Evolutionary conservation across 116 monocot species (phyloP).

Genomic region (Trichopus zeylanicus): DNA sequence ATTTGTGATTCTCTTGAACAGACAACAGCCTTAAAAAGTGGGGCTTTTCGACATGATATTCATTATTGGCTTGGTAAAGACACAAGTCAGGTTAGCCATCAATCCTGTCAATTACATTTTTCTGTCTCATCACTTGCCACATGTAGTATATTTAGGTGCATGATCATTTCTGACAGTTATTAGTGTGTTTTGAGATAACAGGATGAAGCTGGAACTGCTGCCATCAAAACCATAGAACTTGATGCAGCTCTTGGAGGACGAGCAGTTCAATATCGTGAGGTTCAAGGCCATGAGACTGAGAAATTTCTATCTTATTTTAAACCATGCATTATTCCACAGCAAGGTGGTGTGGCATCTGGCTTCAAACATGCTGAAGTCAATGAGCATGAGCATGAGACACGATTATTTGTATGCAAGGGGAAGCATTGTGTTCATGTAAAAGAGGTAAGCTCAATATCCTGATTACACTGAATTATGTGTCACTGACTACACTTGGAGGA

Average conservation of each 20-base stretch:
- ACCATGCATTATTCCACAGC: slow-evolving; percentile 94
- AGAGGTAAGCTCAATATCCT: slow-evolving; percentile 46
- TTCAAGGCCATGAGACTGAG: slow-evolving; percentile 91
- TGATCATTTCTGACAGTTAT: slow-evolving; percentile 1
- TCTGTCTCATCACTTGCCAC: background rate
- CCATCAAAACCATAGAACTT: slow-evolving; percentile 87
- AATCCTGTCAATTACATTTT: background rate
- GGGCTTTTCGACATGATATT: slow-evolving; percentile 83
- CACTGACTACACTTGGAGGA: background rate
- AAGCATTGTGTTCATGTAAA: slow-evolving; percentile 89
- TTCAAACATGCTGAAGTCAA: slow-evolving; percentile 81
- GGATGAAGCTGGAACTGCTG: slow-evolving; percentile 95
- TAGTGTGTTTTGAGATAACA: slow-evolving; percentile 16
- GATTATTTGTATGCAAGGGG: slow-evolving; percentile 88
- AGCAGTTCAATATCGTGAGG: slow-evolving; percentile 93
- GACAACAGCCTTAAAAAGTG: slow-evolving; percentile 88
- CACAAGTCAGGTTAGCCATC: slow-evolving; percentile 72
- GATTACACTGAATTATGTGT: background rate
- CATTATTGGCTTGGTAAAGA: slow-evolving; percentile 99
- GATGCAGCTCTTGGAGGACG: slow-evolving; percentile 96
- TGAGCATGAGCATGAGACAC: slow-evolving; percentile 41
- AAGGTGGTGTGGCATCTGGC: slow-evolving; percentile 71
- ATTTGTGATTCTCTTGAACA: slow-evolving; percentile 10
- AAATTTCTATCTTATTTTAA: slow-evolving; percentile 90
- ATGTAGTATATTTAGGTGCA: background rate